These are phyloP conservation scores for Diddensiella transvaalensis DNA, from an alignment of 805 yeast genomes.

Conservation along the genomic window DNA sequence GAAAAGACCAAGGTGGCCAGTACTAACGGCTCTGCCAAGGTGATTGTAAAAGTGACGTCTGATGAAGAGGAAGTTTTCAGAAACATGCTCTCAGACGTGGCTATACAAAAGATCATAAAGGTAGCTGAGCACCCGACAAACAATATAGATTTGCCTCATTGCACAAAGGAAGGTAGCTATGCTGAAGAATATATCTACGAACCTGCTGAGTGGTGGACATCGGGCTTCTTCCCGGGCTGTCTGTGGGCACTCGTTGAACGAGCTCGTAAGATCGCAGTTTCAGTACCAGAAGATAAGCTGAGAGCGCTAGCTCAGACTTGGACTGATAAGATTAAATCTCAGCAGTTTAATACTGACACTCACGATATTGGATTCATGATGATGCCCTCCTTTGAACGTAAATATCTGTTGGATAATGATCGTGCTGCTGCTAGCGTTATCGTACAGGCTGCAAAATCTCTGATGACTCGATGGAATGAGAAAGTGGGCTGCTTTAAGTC, in stretches of 20 bases:
- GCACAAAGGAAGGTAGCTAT: constrained; percentile 7
- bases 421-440: constrained; percentile 23
- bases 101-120: constrained; percentile 1
- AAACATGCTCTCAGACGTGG: constrained; percentile 4
- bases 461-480: constrained; percentile 28
- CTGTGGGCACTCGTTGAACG: constrained; percentile 19
- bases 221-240: constrained; percentile 23
- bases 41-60: neutral
- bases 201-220: constrained; percentile 23
- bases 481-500: constrained; percentile 28
- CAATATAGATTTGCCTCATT: constrained; percentile 9
- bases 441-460: constrained; percentile 30
- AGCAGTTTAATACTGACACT: constrained; percentile 26
- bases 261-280: constrained; percentile 3
- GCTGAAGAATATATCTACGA: constrained; percentile 16
- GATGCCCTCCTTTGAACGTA: constrained; percentile 29
- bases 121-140: constrained; percentile 5
- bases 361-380: constrained; percentile 34
- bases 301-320: constrained; percentile 12
- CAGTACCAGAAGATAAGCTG: neutral
- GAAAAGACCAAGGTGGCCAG: constrained; percentile 5
- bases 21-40: constrained; percentile 4
- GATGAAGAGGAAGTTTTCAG: neutral
- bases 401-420: constrained; percentile 24
- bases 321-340: constrained; percentile 12